Percentiles rank a stretch among this genome's conserved stretches.
Conservation (phyloP, 176 grass and related monocot genomes). For the Oryza longistaminata region DNA sequence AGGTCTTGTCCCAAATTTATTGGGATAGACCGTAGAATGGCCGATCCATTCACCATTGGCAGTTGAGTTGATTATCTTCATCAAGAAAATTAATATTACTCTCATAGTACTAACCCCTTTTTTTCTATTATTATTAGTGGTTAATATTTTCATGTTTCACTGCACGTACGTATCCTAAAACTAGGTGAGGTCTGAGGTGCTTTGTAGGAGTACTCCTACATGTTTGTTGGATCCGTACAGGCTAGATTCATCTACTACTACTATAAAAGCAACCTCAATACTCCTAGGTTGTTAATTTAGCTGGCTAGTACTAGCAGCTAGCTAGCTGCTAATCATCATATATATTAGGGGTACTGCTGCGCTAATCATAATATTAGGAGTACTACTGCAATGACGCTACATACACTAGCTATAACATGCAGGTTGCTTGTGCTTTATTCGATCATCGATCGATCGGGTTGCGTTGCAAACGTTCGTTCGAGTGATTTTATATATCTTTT, state of each 20-base stretch:
- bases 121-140: no score
- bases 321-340: not conserved
- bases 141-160: no score
- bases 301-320: not conserved
- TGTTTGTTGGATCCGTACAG: not conserved
- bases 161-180: no score
- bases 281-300: not conserved
- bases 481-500: no score
- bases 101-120: no score
- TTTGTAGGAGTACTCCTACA: not conserved
- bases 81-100: no score
- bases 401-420: no score
- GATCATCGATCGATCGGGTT: no score
- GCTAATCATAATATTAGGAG: no score
- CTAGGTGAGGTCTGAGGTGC: not conserved
- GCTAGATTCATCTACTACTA: not conserved
- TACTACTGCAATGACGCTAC: no score
- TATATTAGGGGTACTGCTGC: not conserved
- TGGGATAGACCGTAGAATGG: constrained; percentile 19
- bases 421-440: no score
- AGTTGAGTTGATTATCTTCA: not conserved
- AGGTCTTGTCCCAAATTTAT: constrained; percentile 32
- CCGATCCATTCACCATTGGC: not conserved
- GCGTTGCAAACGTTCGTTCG: no score
- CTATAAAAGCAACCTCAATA: not conserved